Percentiles rank a stretch among this genome's conserved stretches.
Conservation (phyloP, 2,329 filamentous ascomycete species). For the Emydomyces testavorans region DNA sequence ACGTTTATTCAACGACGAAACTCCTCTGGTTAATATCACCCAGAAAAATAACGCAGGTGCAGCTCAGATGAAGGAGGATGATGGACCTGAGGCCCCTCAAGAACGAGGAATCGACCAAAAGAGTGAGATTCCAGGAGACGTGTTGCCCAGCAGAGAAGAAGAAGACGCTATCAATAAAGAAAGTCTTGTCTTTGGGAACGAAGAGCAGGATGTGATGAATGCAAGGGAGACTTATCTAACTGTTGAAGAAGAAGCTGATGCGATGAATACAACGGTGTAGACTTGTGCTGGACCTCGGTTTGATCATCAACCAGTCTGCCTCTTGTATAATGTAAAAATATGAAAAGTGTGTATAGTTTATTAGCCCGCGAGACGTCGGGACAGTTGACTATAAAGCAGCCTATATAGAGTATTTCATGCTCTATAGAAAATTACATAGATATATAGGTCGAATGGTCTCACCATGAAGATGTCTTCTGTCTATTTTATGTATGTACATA, state of each 20-base stretch:
- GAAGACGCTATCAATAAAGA: conserved; percentile 30
- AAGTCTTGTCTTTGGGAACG: conserved; percentile 30
- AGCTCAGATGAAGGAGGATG: conserved; percentile 16
- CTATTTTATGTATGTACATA: no score
- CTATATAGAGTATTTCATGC: no score
- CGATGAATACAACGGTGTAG: conserved; percentile 39
- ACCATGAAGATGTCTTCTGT: no score
- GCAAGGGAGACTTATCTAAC: conserved; percentile 34
- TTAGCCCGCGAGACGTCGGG: no score
- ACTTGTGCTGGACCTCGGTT: not conserved
- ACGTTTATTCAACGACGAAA: conserved; percentile 79
- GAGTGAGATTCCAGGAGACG: conserved; percentile 9
- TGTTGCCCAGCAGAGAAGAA: conserved; percentile 22
- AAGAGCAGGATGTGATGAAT: conserved; percentile 33
- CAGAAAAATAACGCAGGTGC: conserved; percentile 20
- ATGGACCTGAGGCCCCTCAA: conserved; percentile 3
- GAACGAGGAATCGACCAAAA: not conserved
- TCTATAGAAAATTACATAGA: no score
- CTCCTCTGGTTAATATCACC: conserved; percentile 59
- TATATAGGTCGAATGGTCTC: no score
- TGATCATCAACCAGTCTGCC: not conserved
- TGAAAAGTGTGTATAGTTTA: no score
- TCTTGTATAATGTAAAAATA: not conserved
- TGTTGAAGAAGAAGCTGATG: conserved; percentile 37
- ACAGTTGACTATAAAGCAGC: no score